Percentiles rank a stretch among this genome's conserved stretches.
Evolutionary conservation across 2,329 filamentous ascomycete genomes (phyloP).

Genomic region (Endoconidiophora laricicola): DNA sequence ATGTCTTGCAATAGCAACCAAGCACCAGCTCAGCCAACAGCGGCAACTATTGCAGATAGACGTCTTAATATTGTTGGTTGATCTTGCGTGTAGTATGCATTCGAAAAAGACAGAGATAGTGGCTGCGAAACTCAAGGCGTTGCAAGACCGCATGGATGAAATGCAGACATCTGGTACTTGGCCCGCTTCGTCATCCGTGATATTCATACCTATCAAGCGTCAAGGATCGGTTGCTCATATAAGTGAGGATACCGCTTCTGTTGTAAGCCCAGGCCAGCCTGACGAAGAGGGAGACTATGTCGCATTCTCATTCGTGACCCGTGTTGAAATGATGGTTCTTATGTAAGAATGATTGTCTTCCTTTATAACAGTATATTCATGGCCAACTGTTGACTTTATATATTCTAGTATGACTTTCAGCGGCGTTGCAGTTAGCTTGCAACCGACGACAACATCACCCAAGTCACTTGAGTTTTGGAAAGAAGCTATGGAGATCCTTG

Average conservation of each 20-base stretch:
- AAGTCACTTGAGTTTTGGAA: constrained; percentile 25
- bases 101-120: constrained; percentile 41
- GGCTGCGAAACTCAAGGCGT: constrained; percentile 39
- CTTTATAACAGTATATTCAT: not conserved
- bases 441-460: constrained; percentile 20
- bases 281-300: constrained; percentile 35
- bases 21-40: constrained; percentile 50
- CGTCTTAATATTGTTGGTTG: constrained; percentile 48
- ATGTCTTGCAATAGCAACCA: constrained; percentile 57
- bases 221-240: constrained; percentile 23
- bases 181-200: constrained; percentile 30
- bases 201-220: constrained; percentile 39
- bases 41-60: constrained; percentile 49
- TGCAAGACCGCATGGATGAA: constrained; percentile 47
- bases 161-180: constrained; percentile 29
- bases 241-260: constrained; percentile 38
- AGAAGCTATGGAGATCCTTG: constrained; percentile 28
- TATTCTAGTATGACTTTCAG: constrained; percentile 34
- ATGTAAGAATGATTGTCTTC: constrained; percentile 26
- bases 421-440: constrained; percentile 30
- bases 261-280: constrained; percentile 32
- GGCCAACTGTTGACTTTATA: not conserved
- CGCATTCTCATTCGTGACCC: constrained; percentile 43
- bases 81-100: constrained; percentile 52
- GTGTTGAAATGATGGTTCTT: constrained; percentile 38